Percentiles rank a stretch among this genome's conserved stretches.
Evolutionary conservation across 768 basidiomycete genomes (phyloP).

Genomic region (Xerocomellus dryophilus): DNA sequence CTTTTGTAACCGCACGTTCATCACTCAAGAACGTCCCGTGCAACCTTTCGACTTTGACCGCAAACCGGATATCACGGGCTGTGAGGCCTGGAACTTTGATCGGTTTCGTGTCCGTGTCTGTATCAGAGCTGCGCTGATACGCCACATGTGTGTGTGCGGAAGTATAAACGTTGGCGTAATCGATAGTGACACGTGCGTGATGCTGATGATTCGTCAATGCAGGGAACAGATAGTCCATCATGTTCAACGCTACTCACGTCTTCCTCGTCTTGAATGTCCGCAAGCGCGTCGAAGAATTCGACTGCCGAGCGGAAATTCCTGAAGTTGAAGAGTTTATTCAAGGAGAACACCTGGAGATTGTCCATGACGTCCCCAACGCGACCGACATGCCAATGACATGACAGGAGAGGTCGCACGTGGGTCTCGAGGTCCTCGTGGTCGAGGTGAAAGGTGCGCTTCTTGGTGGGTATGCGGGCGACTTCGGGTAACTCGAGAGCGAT

Average conservation of each 20-base stretch:
- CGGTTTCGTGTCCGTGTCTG: constrained; percentile 10
- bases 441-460: constrained; percentile 37
- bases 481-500: constrained; percentile 18
- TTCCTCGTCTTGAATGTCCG: constrained; percentile 29
- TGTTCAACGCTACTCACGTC: constrained; percentile 22
- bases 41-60: constrained; percentile 39
- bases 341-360: constrained; percentile 15
- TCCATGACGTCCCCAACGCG: constrained; percentile 7
- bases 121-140: constrained; percentile 4
- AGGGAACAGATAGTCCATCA: neutral
- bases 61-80: constrained; percentile 49
- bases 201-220: constrained; percentile 21
- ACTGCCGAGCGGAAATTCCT: constrained; percentile 23
- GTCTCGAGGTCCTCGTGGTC: constrained; percentile 29
- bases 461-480: constrained; percentile 28
- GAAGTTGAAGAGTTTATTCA: constrained; percentile 31
- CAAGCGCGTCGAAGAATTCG: constrained; percentile 30
- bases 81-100: constrained; percentile 43
- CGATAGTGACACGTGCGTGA: constrained; percentile 30
- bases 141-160: constrained; percentile 30
- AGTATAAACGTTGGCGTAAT: constrained; percentile 24
- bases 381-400: constrained; percentile 27
- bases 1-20: constrained; percentile 22
- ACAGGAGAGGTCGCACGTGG: constrained; percentile 38
- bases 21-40: constrained; percentile 25